Conservation (phyloP, 2,329 filamentous ascomycete species). For the Atkinsonella hypoxylon region DNA sequence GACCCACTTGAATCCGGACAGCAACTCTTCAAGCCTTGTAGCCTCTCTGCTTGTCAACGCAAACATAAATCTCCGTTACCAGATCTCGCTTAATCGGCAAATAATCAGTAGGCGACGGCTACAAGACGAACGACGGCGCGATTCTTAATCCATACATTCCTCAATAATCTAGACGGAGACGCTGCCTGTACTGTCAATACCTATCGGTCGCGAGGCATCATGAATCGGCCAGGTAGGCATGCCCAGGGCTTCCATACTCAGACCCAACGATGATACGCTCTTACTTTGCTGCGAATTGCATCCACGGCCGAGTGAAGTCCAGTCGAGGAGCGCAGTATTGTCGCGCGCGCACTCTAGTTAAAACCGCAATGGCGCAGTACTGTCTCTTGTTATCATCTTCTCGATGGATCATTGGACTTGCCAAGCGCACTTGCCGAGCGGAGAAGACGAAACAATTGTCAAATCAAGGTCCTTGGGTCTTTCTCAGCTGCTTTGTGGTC, state of each 20-base stretch:
- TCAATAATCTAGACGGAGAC: background rate
- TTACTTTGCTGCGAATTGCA: background rate
- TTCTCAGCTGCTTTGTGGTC: too few species aligned
- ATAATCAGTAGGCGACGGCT: background rate
- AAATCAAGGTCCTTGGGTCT: background rate
- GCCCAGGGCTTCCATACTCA: conserved; percentile 12
- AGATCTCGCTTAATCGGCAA: background rate
- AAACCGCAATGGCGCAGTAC: background rate
- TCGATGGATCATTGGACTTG: background rate
- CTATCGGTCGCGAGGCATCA: conserved; percentile 22
- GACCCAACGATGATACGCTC: conserved; percentile 4
- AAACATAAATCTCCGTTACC: background rate
- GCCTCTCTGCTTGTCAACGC: conserved; percentile 11
- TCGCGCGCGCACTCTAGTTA: background rate
- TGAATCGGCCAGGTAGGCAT: conserved; percentile 49
- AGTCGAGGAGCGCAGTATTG: too few species aligned
- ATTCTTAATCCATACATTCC: background rate
- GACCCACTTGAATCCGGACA: conserved; percentile 29
- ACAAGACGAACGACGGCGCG: background rate
- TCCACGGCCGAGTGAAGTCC: background rate
- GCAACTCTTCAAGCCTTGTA: conserved; percentile 14
- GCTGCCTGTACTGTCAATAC: background rate
- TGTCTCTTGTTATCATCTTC: background rate
- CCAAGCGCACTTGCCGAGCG: background rate
- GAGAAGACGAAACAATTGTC: background rate